These are phyloP conservation scores for Phytophthora aleatoria DNA, from an alignment of 352 stramenopile genomes.

Conservation along the genomic window DNA sequence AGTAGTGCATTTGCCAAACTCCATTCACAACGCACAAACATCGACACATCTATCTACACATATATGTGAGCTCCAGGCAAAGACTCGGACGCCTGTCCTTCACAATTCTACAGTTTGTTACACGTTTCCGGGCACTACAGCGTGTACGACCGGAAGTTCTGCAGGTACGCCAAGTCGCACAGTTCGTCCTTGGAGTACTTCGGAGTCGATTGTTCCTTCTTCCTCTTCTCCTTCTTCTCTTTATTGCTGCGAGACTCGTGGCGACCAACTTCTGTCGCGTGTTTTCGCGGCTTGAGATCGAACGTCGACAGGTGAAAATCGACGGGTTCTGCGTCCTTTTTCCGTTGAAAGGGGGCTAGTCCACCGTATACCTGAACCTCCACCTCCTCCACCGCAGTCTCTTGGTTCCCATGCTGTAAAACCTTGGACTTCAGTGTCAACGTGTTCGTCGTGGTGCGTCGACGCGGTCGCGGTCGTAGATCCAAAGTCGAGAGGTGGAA, in stretches of 20 bases:
- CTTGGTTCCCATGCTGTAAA: constrained; percentile 1
- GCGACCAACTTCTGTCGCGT: not conserved
- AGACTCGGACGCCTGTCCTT: not conserved
- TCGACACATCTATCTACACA: constrained; percentile 13
- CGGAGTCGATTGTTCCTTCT: constrained; percentile 10
- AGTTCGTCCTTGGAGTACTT: constrained; percentile 27
- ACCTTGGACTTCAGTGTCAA: not conserved
- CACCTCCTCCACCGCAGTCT: constrained; percentile 1
- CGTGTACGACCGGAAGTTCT: constrained; percentile 33
- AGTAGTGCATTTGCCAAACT: not conserved
- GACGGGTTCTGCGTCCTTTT: constrained; percentile 16
- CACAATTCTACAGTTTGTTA: not conserved
- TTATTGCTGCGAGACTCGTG: constrained; percentile 8
- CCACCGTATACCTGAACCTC: constrained; percentile 1
- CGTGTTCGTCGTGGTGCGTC: constrained; percentile 22
- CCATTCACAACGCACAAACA: constrained; percentile 8
- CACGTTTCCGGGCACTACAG: constrained; percentile 13
- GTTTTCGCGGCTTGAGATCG: constrained; percentile 23
- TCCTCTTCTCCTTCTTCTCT: constrained; percentile 6
- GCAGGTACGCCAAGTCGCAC: constrained; percentile 37
- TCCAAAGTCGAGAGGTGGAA: constrained; percentile 29
- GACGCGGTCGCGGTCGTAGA: constrained; percentile 15
- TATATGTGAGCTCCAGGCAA: constrained; percentile 6
- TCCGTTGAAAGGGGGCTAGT: constrained; percentile 12
- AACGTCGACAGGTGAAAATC: constrained; percentile 44